phyloP scores from a whole-genome alignment of 1,139 yeast species.

The Candida tropicalis region DNA sequence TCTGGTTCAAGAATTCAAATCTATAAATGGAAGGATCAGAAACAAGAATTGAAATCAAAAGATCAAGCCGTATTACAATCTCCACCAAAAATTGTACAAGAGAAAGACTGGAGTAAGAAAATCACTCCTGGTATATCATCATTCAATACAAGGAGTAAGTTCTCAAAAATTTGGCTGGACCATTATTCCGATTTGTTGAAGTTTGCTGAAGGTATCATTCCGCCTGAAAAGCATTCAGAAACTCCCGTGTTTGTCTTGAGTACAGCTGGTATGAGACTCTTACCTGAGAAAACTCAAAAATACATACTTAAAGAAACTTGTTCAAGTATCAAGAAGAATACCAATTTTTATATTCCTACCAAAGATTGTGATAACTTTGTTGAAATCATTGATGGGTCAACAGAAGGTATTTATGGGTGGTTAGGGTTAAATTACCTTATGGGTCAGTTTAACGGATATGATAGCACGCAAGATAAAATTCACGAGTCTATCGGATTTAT shows the following conservation, averaged over 20 bases:
- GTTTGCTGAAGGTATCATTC: conserved; percentile 63
- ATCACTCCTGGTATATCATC: conserved; percentile 73
- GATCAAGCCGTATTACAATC: conserved; percentile 39
- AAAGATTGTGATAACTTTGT: conserved; percentile 59
- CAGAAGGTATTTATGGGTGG: conserved; percentile 86
- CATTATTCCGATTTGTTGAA: conserved; percentile 60
- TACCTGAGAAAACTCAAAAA: conserved; percentile 50
- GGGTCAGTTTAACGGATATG: conserved; percentile 54
- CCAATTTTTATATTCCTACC: conserved; percentile 46
- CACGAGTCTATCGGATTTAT: conserved; percentile 74
- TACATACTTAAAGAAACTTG: conserved; percentile 57
- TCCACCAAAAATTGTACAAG: conserved; percentile 64
- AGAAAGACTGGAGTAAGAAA: conserved; percentile 61
- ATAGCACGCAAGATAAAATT: conserved; percentile 22
- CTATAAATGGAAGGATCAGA: conserved; percentile 64
- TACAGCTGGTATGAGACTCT: conserved; percentile 81
- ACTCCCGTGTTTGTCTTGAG: conserved; percentile 78
- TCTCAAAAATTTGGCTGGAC: conserved; percentile 55
- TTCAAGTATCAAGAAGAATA: conserved; percentile 44
- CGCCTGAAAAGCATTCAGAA: conserved; percentile 48
- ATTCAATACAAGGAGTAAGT: conserved; percentile 37
- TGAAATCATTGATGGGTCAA: conserved; percentile 76
- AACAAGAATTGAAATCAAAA: conserved; percentile 20
- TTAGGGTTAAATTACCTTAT: conserved; percentile 68
- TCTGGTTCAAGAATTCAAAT: conserved; percentile 78